Evolutionary conservation across 2,329 filamentous ascomycete genomes (phyloP), one percentile per base, ranked within the genome.

Genomic region (Cercospora janseana): DNA sequence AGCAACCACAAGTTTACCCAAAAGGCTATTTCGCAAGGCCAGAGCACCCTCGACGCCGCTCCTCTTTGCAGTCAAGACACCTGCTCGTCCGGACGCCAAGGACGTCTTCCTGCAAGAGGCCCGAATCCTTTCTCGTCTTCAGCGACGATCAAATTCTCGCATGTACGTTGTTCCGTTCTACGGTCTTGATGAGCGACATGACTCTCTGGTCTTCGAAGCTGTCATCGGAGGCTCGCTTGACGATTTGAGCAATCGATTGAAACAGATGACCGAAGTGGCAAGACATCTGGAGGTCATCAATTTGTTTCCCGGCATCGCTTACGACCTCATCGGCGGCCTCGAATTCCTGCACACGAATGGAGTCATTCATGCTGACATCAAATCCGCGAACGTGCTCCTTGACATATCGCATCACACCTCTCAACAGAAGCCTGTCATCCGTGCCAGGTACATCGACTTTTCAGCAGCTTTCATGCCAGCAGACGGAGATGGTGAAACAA

Each of bases 301-400:
- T 4, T 28, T 70, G 3, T 75, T 75, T 46, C 72, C 72, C 2
- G 40, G 51, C n/a, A 60, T 76, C 6, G 70, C 72, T 0, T 52
- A 60, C 18, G 60, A 69, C 27, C 65, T 76, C 5, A 63, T 74
- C 23, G 59, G 61, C 28, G 71, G 70, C 15, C 62, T 77, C 3
- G 64, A 64, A 3, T 75, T 73, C 66, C 57, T 77, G 48, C 68
- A 73, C 47, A 50, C 60, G 6, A 64, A 67, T 20, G 64, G 63
- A 16, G 68, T 73, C 41, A 65, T 72, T 2, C 70, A 72, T 49
- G 73, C 70, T 4, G 74, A 77, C 50, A 70, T 76, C 62, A 77
- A 77, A 59, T 72, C 74, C 1, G 67, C 66, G 2, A 77, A 77
- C 59, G 68, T 77, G 35, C 66, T 77, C 27, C 59, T 73, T 43